Evolutionary conservation across 352 stramenopile genomes (phyloP), one percentile per base, ranked within the genome.

Genomic region (Pythium volutum): DNA sequence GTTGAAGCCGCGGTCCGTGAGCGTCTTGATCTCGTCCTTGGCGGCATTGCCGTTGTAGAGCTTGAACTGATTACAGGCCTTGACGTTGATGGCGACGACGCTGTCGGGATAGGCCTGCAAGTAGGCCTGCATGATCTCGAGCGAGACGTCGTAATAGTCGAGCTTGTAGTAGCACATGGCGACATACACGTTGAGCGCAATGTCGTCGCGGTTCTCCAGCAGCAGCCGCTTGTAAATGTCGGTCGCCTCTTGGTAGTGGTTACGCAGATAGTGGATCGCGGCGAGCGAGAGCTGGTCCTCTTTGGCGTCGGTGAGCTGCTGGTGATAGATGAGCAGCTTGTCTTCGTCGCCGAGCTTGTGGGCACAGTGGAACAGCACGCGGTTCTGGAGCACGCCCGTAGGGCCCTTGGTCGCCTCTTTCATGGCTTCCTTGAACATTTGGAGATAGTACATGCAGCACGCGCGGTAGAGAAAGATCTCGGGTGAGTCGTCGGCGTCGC

Each of bases 131-230:
- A 99, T 91, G 66, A 98, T 98, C 76, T 99, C 96, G 15, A 99
- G 71, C 43, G 87, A 97, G 23, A 98, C 95, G 61, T 99, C 96
- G 79, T 98, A 98, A 76, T 98, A 98, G 72, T 98, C 89, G 29
- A 98, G 88, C 64, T 98, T 98, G 91, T 98, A 99, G 73, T 98
- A 98, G 66, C 93, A 98, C 92, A 98, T 98, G 53, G 96, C 96
- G n/a, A 98, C 90, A 67, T 98, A 99, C 38, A 99, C 94, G 70
- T 99, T 98, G 9, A 99, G 80, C 29, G 96, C 96, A 16, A 98
- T 85, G 60, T 98, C 89, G 50, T 98, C 95, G n/a, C 90, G 80
- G 67, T 98, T 95, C 66, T 98, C 91, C 5, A 98, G 77, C 55
- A 99, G 67, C 9, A 99, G 74, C 0, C 88, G 76, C 67, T 98